Base-by-base conservation (phyloP, 2,329 filamentous ascomycete genomes). In the Botrytis fabae region DNA sequence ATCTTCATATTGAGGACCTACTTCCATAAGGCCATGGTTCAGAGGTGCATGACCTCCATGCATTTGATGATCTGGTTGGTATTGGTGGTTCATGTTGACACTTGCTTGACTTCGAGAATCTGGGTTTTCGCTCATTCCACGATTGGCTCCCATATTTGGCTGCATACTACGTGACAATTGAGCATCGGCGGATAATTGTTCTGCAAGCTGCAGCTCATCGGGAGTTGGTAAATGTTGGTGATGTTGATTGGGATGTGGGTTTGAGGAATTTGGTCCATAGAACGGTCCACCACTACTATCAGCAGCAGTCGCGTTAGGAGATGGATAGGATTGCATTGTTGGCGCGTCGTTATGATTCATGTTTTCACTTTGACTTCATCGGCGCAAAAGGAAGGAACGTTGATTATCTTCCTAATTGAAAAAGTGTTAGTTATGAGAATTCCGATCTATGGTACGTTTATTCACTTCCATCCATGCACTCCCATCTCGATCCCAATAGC, bases 1-100 rank as follows among this genome's bases (percentile, higher is more conserved):
- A 65, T 84, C 80, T 35, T 71, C 81, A 61, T 84, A 84, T 75
- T 84, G 82, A 78, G 87, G 86, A 76, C 83, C 84, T 76, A 87
- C 76, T 62, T 79, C 78, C 74, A 80, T 76, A 46, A 75, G 74
- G 8, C 73, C 74, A 71, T 79, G 78, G 44, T 59, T 72, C 28
- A 75, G 69, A 22, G 76, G 48, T 40, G 72, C 71, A 42, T 79
- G 78, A 9, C 70, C 70, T 51, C 73, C 63, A 69, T 77, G 77
- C 42, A 71, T 22, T 44, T 75, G 73, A 68, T 80, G 78, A 64
- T 82, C 80, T 40, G 82, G 79, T 59, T 81, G 78, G 57, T 80
- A 81, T 63, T 80, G 80, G 54, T 79, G 79, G 51, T 59, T 71
- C 46, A 72, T 25, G 70, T 75, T 79, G 79, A 79, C 82, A 81